Evolutionary conservation across 202 grass and related monocot species (phyloP).

Genomic region (Saccharum hybrid): DNA sequence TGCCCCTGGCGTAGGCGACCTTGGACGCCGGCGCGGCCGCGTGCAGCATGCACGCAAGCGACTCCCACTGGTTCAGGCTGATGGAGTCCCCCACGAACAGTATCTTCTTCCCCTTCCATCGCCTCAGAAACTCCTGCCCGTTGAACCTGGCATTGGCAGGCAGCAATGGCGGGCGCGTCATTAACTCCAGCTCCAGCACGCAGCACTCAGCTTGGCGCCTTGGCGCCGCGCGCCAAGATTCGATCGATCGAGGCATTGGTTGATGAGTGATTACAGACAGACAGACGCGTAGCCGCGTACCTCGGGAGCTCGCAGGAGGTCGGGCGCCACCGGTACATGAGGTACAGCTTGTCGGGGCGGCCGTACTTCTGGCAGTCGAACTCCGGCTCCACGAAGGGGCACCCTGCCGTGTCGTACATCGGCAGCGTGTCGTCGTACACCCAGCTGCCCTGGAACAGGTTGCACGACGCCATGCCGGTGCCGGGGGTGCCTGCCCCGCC

Average conservation of each 20-base stretch:
- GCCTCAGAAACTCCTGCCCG: slow-evolving; percentile 61
- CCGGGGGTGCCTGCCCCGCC: not conserved
- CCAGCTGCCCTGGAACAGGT: slow-evolving; percentile 96
- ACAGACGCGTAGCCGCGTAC: slow-evolving; percentile 10
- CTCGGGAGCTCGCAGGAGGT: slow-evolving; percentile 83
- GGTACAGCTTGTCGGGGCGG: slow-evolving; percentile 82
- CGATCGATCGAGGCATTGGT: no score
- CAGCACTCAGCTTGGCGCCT: no score
- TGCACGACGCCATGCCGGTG: slow-evolving; percentile 60
- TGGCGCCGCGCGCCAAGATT: no score
- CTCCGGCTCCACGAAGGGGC: slow-evolving; percentile 93
- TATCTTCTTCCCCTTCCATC: slow-evolving; percentile 96
- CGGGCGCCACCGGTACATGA: slow-evolving; percentile 94
- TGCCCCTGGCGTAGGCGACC: slow-evolving; percentile 56
- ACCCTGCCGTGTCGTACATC: slow-evolving; percentile 70
- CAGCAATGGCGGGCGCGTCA: not conserved
- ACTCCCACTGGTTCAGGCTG: slow-evolving; percentile 97
- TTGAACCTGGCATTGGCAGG: slow-evolving; percentile 54
- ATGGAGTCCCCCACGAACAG: slow-evolving; percentile 99
- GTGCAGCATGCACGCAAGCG: slow-evolving; percentile 89
- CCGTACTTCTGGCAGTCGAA: slow-evolving; percentile 97
- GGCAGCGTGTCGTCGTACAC: slow-evolving; percentile 71
- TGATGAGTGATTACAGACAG: not conserved
- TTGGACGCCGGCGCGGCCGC: slow-evolving; percentile 68
- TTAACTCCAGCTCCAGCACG: not conserved